Base-by-base conservation (phyloP, 257 asterid genomes). In the Nicotiana obtusifolia region DNA sequence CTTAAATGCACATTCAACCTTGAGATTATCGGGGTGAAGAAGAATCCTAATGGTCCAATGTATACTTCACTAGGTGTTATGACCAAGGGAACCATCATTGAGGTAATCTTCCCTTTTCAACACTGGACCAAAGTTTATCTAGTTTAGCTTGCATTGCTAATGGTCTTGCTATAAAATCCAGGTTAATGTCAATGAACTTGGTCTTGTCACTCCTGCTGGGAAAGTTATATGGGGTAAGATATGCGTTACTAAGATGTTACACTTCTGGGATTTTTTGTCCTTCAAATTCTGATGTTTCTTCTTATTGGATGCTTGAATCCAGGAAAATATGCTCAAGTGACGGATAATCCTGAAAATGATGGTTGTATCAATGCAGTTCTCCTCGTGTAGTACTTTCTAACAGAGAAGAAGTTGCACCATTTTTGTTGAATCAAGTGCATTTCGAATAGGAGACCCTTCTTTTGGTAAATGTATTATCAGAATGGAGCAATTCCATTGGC, bases 151-250 rank as follows among this genome's bases (percentile, higher is more conserved):
- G 8, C 52, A 19, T 57, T 57, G 7, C 49, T 77, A 5, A 80
- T 62, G 2, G 20, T 81, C 71, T 66, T 76, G 37, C 35, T 81
- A 33, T 80, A 69, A 82, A 73, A 80, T 86, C 73, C 86, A 93
- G 99, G 99, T 95, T 54, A 95, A 93, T 83, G 91, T 90, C 37
- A 95, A 97, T 62, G 99, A 95, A 81, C 97, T 93, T 59, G 99
- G 99, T 81, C 95, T 95, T 28, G 99, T 95, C 30, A 95, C 99
- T 47, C 99, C 99, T 80, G 97, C 95, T 17, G 99, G 99, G 44
- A 95, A 95, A 89, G 97, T 95, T 81, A 97, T 95, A 4, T 93
- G 98, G 97, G 99, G 98, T 95, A 89, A 30, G 93, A 78, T 61
- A 2, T 77, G 68, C 41, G 7, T 44, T 33, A 20, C 68, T 37